phyloP scores from a whole-genome alignment of 208 protist species.

The Wallacemonas sp. region DNA sequence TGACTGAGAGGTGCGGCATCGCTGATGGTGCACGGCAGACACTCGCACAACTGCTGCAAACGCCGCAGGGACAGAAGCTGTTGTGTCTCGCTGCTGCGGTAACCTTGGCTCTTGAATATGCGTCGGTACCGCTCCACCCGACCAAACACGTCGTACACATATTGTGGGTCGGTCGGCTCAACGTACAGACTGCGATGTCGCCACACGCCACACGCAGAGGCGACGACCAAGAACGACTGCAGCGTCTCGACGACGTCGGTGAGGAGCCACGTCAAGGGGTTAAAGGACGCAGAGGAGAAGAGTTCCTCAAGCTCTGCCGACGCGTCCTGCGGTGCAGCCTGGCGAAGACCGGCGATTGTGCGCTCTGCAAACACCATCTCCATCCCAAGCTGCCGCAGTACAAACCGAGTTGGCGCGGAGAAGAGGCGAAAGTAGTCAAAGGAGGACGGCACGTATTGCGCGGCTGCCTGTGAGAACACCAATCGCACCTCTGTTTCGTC shows the following conservation, averaged over 20 bases:
- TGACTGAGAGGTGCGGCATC: conserved; percentile 25
- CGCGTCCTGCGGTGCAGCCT: conserved; percentile 31
- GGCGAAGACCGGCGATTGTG: conserved; percentile 29
- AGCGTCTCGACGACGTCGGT: conserved; percentile 16
- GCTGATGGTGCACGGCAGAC: conserved; percentile 28
- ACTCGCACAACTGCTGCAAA: conserved; percentile 34
- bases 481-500: conserved; percentile 33
- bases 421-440: conserved; percentile 42
- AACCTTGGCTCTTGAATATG: neutral
- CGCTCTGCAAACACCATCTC: conserved; percentile 72
- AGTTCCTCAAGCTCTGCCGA: conserved; percentile 23
- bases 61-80: conserved; percentile 18
- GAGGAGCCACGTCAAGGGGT: conserved; percentile 29
- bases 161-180: neutral
- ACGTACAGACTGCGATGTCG: conserved; percentile 3
- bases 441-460: conserved; percentile 33
- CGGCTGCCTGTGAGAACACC: conserved; percentile 18
- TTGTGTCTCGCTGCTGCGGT: conserved; percentile 15
- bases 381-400: conserved; percentile 67
- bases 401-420: conserved; percentile 36
- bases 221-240: conserved; percentile 5
- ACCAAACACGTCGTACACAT: neutral
- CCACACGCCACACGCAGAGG: conserved; percentile 8
- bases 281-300: conserved; percentile 34
- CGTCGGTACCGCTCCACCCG: conserved; percentile 5